These are phyloP conservation scores for Fusarium sp. DNA, from an alignment of 2,329 filamentous ascomycete species.

Conservation along the genomic window DNA sequence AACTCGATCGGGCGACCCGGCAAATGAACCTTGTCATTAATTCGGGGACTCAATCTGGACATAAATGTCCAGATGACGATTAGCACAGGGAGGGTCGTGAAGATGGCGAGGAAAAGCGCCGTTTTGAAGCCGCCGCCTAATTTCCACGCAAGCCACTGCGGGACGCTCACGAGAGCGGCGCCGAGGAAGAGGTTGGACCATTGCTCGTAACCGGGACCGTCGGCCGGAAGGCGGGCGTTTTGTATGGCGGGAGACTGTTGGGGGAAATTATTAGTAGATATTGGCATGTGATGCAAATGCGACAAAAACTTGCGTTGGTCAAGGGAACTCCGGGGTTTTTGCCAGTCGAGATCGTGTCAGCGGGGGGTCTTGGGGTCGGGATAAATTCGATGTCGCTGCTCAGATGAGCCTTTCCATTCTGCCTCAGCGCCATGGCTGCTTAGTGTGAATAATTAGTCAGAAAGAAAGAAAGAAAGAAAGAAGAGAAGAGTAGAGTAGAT, in stretches of 20 bases:
- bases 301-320: constrained; percentile 22
- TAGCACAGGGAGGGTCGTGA: constrained; percentile 82
- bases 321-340: constrained; percentile 30
- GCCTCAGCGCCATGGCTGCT: constrained; percentile 26
- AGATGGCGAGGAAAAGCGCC: constrained; percentile 82
- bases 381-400: constrained; percentile 40
- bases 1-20: constrained; percentile 87
- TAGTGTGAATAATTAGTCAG: not conserved
- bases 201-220: constrained; percentile 80
- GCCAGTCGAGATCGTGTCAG: constrained; percentile 28
- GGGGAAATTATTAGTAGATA: not conserved
- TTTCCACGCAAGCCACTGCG: constrained; percentile 82
- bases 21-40: constrained; percentile 87
- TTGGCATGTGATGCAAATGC: no score
- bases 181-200: constrained; percentile 85
- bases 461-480: not conserved
- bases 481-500: not conserved
- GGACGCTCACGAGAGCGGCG: constrained; percentile 73
- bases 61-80: constrained; percentile 81
- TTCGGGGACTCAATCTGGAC: constrained; percentile 83
- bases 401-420: constrained; percentile 37
- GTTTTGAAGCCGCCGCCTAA: constrained; percentile 85
- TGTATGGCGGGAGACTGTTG: constrained; percentile 86
- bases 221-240: constrained; percentile 90
- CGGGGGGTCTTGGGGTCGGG: constrained; percentile 28